These are phyloP conservation scores for Elsinoe australis DNA, from an alignment of 2,329 filamentous ascomycete species.

Conservation along the genomic window DNA sequence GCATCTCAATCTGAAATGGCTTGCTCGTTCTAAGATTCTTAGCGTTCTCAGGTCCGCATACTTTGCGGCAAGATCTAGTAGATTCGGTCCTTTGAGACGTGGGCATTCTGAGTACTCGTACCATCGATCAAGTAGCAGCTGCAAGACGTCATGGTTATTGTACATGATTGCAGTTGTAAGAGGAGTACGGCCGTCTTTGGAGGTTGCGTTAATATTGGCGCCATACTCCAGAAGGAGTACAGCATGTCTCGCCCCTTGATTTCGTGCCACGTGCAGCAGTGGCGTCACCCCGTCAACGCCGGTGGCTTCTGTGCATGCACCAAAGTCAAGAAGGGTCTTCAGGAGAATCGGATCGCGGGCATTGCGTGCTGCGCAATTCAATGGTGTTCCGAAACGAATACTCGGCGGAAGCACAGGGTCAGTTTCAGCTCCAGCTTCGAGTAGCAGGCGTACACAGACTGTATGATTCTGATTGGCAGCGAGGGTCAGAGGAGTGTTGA, in stretches of 20 bases:
- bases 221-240: slow-evolving; percentile 32
- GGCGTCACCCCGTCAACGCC: slow-evolving; percentile 29
- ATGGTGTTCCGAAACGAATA: slow-evolving; percentile 28
- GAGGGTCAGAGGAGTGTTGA: slow-evolving; percentile 22
- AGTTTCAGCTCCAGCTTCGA: slow-evolving; percentile 28
- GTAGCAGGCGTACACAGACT: slow-evolving; percentile 24
- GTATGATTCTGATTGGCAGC: slow-evolving; percentile 23
- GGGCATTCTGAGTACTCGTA: slow-evolving; percentile 31
- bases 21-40: slow-evolving; percentile 23
- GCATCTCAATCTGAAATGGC: slow-evolving; percentile 26
- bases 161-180: slow-evolving; percentile 31
- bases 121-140: slow-evolving; percentile 32
- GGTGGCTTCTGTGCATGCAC: slow-evolving; percentile 26
- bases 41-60: slow-evolving; percentile 30
- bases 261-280: slow-evolving; percentile 30
- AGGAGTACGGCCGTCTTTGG: slow-evolving; percentile 27
- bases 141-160: slow-evolving; percentile 32
- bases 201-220: slow-evolving; percentile 30
- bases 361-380: slow-evolving; percentile 30
- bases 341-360: slow-evolving; percentile 26
- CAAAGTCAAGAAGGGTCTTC: slow-evolving; percentile 30
- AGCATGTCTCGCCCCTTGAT: slow-evolving; percentile 28
- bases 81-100: slow-evolving; percentile 29
- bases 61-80: slow-evolving; percentile 26
- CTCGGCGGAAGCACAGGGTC: slow-evolving; percentile 26